Evolutionary conservation across 2,329 filamentous ascomycete genomes (phyloP).

Genomic region (Sclerotinia glacialis): DNA sequence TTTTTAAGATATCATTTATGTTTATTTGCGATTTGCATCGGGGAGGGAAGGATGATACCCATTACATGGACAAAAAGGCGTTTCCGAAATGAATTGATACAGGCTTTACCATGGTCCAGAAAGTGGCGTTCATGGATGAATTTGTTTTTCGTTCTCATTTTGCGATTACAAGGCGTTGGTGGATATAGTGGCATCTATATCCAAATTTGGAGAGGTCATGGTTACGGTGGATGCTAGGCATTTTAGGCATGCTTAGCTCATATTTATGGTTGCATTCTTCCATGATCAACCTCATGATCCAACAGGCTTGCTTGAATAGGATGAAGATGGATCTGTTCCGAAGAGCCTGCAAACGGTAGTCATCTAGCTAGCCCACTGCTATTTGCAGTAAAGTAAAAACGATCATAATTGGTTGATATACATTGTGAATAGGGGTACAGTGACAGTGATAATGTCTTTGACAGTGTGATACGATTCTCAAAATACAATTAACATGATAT

Average conservation of each 20-base stretch:
- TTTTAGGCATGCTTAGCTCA: neutral
- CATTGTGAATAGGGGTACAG: neutral
- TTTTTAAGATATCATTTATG: constrained; percentile 16
- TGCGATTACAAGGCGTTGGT: neutral
- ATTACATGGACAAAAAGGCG: constrained; percentile 20
- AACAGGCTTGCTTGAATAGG: constrained; percentile 2
- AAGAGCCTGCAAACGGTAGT: neutral
- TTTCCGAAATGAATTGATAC: constrained; percentile 12
- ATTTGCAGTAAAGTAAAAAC: neutral
- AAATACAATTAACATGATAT: no score
- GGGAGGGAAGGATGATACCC: constrained; percentile 22
- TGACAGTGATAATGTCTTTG: neutral
- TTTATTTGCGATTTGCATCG: constrained; percentile 14
- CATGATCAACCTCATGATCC: neutral
- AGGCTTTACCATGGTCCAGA: constrained; percentile 2
- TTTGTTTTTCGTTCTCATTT: neutral
- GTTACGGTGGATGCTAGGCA: neutral
- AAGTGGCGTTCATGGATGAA: constrained; percentile 14
- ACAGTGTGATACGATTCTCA: no score
- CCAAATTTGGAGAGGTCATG: neutral
- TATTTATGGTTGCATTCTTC: neutral
- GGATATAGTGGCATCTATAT: neutral
- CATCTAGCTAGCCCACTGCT: neutral
- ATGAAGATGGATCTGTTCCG: neutral
- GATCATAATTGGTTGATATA: neutral